Evolutionary conservation across 768 basidiomycete species (phyloP), one percentile per base, ranked within the genome.

Genomic region (Kwoniella sp.): DNA sequence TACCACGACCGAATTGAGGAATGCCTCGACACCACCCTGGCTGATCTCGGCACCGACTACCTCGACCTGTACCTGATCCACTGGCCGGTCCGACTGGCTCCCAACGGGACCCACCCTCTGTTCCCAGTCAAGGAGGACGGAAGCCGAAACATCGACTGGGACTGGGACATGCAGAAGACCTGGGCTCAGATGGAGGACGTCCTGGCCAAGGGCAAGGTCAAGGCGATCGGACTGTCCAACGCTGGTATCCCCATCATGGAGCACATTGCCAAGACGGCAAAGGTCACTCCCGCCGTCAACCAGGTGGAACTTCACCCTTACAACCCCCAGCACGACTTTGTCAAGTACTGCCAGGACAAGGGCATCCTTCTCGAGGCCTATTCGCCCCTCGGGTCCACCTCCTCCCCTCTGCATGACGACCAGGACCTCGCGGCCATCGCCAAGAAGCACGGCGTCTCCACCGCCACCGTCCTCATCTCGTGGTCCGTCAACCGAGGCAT

Each of bases 1-100:
- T 69, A 84, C 69, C 87, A 88, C 67, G 73, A 76, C 50, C 71
- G 78, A 28, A 80, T 82, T 8, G 79, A 77, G 36, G 79, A 80
- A 45, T 83, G 84, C n/a, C 78, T 93, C 25, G 79, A 84, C 54
- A 74, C 74, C 26, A 86, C 86, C n/a, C 79, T 92, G 50, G 75
- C 78, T 61, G 77, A 79, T 47, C 82, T 93, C 40, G 82, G 81
- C 26, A 84, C 83, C 1, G 78, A 82, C 42, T 91, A 91, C 70
- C 77, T 91, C 40, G 87, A 91, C 66, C 81, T 89, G 22, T 89
- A 85, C 82, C 67, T 63, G 77, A 73, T 57, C 17, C 59, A 49
- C 28, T 56, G 52, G 52, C 52, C 52, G 5, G 45, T 54, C 22
- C 27, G 46, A 29, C 27, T 38, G 23, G 46, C 29, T 15, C 20